phyloP scores from a whole-genome alignment of 305 asterid species.

The Solanum hybrid region DNA sequence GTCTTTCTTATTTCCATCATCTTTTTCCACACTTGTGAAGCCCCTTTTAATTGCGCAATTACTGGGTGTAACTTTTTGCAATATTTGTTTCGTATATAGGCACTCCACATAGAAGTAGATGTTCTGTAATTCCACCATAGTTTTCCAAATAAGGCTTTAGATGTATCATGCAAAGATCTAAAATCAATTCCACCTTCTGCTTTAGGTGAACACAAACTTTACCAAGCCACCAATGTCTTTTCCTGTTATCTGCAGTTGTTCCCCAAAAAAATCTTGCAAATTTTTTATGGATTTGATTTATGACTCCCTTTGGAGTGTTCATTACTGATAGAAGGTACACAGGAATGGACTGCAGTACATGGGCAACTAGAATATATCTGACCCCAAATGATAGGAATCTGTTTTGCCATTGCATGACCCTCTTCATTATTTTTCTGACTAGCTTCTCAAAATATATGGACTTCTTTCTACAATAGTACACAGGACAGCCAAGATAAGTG shows the following conservation, averaged over 20 bases:
- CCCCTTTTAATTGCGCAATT: not conserved
- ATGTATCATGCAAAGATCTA: not conserved
- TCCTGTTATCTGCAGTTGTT: not conserved
- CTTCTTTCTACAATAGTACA: not conserved
- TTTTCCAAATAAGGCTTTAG: not conserved
- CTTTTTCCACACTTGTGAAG: not conserved
- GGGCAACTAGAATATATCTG: not conserved
- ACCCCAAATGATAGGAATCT: not conserved
- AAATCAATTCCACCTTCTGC: not conserved
- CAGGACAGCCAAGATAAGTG: not conserved
- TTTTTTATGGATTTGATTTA: not conserved
- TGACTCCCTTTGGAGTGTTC: not conserved
- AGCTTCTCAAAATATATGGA: not conserved
- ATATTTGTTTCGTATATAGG: not conserved
- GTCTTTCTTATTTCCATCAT: not conserved
- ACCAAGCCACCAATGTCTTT: not conserved
- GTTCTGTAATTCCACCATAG: not conserved
- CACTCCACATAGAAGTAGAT: not conserved
- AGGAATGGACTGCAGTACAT: not conserved
- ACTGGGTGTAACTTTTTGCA: not conserved
- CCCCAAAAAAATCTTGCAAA: not conserved
- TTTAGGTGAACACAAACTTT: not conserved
- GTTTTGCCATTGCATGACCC: not conserved
- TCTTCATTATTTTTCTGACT: not conserved
- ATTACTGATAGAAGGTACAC: not conserved